A percentile compares a stretch with the other conserved stretches of the same genome.
Conservation (phyloP, 805 yeast species). For the Nakazawaea populi region DNA sequence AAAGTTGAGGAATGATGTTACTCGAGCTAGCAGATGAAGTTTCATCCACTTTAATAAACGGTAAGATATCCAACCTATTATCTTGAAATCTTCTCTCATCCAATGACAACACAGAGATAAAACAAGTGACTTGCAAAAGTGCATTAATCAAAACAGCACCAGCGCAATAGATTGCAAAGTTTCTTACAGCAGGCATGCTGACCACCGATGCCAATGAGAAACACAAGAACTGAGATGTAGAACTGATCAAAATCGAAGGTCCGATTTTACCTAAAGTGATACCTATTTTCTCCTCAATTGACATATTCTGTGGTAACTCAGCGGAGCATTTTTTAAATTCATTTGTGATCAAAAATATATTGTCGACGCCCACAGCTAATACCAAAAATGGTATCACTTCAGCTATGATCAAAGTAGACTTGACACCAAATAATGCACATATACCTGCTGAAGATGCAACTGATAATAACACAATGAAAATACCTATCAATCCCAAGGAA, state of each 20-base stretch:
- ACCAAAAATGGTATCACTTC: slow-evolving; percentile 94
- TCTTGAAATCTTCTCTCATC: slow-evolving; percentile 60
- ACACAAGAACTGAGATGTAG: slow-evolving; percentile 73
- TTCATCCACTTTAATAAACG: slow-evolving; percentile 37
- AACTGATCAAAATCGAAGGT: slow-evolving; percentile 78
- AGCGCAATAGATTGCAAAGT: slow-evolving; percentile 88
- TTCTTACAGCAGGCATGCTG: slow-evolving; percentile 93
- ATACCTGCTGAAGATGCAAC: slow-evolving; percentile 81
- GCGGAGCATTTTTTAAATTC: slow-evolving; percentile 57
- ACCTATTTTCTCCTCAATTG: slow-evolving; percentile 54
- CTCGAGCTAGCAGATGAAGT: slow-evolving; percentile 3
- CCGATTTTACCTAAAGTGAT: slow-evolving; percentile 70
- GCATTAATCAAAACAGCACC: slow-evolving; percentile 79
- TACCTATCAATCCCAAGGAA: slow-evolving; percentile 78
- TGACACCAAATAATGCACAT: slow-evolving; percentile 68
- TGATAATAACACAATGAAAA: slow-evolving; percentile 72
- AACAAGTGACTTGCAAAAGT: slow-evolving; percentile 72
- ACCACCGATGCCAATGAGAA: slow-evolving; percentile 76
- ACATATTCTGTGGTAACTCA: slow-evolving; percentile 26
- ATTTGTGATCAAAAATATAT: slow-evolving; percentile 80
- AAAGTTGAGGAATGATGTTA: slow-evolving; percentile 13
- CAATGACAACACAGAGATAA: slow-evolving; percentile 63
- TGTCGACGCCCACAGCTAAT: slow-evolving; percentile 94
- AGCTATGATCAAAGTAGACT: slow-evolving; percentile 87
- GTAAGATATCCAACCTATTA: slow-evolving; percentile 54